A percentile compares a stretch with the other conserved stretches of the same genome.
These are phyloP conservation scores for Quercus parvula DNA, from an alignment of 306 rosid species.

Conservation along the genomic window DNA sequence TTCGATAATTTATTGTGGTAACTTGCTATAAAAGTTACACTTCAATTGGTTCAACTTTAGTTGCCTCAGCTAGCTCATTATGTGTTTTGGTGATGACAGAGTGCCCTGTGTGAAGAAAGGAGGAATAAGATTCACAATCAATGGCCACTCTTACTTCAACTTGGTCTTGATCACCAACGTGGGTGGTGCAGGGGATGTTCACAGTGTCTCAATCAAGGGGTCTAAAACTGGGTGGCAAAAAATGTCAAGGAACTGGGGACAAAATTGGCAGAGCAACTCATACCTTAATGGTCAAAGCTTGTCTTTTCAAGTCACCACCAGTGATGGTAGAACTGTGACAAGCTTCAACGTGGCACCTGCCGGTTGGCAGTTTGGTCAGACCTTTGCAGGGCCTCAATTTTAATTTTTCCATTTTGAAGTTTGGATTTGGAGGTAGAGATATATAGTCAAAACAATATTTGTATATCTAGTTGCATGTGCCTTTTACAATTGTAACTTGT, in stretches of 20 bases:
- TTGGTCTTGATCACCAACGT: conserved; percentile 83
- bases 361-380: conserved; percentile 86
- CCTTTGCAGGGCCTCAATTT: conserved; percentile 69
- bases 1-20: too few species aligned
- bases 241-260: conserved; percentile 95
- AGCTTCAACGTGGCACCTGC: conserved; percentile 52
- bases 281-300: conserved; percentile 74
- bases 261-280: conserved; percentile 91
- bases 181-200: conserved; percentile 83
- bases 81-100: conserved; percentile 34
- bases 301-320: conserved; percentile 82
- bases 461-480: neutral
- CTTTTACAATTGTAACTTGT: neutral
- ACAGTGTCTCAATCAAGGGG: conserved; percentile 77
- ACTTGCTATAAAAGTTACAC: too few species aligned
- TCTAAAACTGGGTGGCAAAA: conserved; percentile 75
- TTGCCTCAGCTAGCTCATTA: neutral
- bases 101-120: conserved; percentile 81
- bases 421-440: neutral
- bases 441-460: neutral
- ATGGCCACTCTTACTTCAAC: conserved; percentile 95
- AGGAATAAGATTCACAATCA: conserved; percentile 86
- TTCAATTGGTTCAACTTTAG: too few species aligned
- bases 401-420: conserved; percentile 8
- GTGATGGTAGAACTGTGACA: conserved; percentile 75